Evolutionary conservation across 176 grass and related monocot genomes (phyloP).

Genomic region (Oryza meyeriana): DNA sequence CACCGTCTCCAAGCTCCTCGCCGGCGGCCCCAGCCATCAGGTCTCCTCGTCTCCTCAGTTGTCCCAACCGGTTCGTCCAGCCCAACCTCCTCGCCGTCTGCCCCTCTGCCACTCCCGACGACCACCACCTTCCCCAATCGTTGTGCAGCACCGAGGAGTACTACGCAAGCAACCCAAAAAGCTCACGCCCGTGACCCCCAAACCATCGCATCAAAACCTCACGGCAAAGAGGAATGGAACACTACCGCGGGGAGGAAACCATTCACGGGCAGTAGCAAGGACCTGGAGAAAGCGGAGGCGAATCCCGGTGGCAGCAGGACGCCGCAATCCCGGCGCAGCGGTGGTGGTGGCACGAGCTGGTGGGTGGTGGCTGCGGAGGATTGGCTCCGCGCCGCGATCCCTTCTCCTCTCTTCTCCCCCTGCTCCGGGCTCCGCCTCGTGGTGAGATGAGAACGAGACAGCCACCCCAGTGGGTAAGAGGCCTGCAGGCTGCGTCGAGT

Average conservation of each 20-base stretch:
- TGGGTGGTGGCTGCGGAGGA: slow-evolving; percentile 13
- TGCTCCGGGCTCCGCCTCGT: neutral
- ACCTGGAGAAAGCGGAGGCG: slow-evolving; percentile 13
- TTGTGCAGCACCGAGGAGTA: neutral
- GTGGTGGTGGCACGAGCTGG: neutral
- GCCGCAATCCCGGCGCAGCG: neutral
- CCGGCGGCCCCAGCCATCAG: neutral
- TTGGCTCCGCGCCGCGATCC: slow-evolving; percentile 21
- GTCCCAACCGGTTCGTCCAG: neutral
- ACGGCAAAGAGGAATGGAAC: neutral
- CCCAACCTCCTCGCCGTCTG: neutral
- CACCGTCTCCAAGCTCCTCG: neutral
- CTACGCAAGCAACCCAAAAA: neutral
- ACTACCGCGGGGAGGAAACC: neutral
- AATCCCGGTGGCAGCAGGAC: neutral
- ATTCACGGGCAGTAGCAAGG: neutral
- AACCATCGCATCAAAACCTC: slow-evolving; percentile 15
- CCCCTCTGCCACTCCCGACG: neutral
- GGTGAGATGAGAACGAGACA: neutral
- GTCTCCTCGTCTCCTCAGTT: neutral
- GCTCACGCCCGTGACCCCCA: neutral
- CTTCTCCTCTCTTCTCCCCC: neutral
- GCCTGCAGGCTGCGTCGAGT: too few species aligned
- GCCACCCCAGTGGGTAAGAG: too few species aligned
- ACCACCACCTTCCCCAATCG: neutral